A percentile compares a stretch with the other conserved stretches of the same genome.
phyloP scores from a whole-genome alignment of 1,284 basidiomycete species.

The Leucoagaricus sp. region DNA sequence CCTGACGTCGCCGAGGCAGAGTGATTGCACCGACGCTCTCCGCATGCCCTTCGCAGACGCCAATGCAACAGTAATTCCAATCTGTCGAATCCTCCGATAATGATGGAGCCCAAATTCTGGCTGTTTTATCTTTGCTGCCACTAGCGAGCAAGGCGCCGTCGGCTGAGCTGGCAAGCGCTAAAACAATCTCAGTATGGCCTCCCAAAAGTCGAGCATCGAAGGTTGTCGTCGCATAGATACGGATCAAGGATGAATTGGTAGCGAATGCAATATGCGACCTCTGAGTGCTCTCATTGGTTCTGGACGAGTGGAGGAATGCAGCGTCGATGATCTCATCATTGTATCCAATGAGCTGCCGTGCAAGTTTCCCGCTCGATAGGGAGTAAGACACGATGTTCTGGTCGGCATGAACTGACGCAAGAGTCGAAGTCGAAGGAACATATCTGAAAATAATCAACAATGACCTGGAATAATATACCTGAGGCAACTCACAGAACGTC shows the following conservation, averaged over 20 bases:
- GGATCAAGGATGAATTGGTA: slow-evolving; percentile 92
- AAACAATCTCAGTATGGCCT: slow-evolving; percentile 91
- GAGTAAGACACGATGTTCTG: slow-evolving; percentile 95
- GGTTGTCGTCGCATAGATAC: slow-evolving; percentile 75
- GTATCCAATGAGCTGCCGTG: slow-evolving; percentile 94
- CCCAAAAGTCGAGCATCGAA: slow-evolving; percentile 83
- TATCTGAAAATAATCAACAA: slow-evolving; percentile 52
- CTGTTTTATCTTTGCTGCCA: slow-evolving; percentile 91
- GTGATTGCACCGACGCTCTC: slow-evolving; percentile 93
- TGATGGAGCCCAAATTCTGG: slow-evolving; percentile 79
- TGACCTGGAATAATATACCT: slow-evolving; percentile 14
- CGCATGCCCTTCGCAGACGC: slow-evolving; percentile 90
- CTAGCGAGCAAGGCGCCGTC: slow-evolving; percentile 80
- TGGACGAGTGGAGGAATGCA: slow-evolving; percentile 64
- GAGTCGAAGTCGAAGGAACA: slow-evolving; percentile 57
- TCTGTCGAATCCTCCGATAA: slow-evolving; percentile 22
- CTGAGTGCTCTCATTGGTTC: slow-evolving; percentile 23
- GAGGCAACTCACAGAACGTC: slow-evolving; percentile 62
- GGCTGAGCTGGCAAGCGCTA: slow-evolving; percentile 76
- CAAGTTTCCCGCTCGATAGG: slow-evolving; percentile 57
- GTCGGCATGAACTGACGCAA: slow-evolving; percentile 95
- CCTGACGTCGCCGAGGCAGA: slow-evolving; percentile 49
- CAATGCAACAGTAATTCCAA: slow-evolving; percentile 81
- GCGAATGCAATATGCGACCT: slow-evolving; percentile 89
- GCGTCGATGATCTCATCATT: slow-evolving; percentile 98